Evolutionary conservation across 306 rosid species (phyloP).

Genomic region (Fragaria iinumae): DNA sequence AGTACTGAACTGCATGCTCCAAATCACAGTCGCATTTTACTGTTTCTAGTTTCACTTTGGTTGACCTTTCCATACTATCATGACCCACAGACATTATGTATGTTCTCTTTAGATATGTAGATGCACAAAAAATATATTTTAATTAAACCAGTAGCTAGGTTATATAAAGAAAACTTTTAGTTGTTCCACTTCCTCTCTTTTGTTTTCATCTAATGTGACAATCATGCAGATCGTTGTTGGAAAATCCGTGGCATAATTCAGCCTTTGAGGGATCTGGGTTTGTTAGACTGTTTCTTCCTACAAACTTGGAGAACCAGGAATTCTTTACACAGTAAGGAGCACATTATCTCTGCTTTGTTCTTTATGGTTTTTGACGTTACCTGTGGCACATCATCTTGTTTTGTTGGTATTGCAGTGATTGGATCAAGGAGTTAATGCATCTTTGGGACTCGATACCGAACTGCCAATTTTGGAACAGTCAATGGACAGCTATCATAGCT

Average conservation of each 20-base stretch:
- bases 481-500: conserved; percentile 93
- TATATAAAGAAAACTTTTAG: background rate
- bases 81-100: background rate
- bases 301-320: conserved; percentile 73
- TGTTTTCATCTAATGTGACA: conserved; percentile 29
- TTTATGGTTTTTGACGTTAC: conserved; percentile 27
- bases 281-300: conserved; percentile 93
- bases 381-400: conserved; percentile 27
- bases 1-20: conserved; percentile 13
- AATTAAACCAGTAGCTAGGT: background rate
- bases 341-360: conserved; percentile 21
- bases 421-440: conserved; percentile 66
- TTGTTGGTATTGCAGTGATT: conserved; percentile 55
- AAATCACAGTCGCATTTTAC: conserved; percentile 17
- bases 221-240: conserved; percentile 74
- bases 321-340: conserved; percentile 82
- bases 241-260: conserved; percentile 99
- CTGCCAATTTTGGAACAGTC: conserved; percentile 98
- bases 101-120: background rate
- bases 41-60: background rate
- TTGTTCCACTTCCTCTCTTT: conserved; percentile 12
- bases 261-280: conserved; percentile 98
- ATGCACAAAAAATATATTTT: background rate
- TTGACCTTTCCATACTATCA: conserved; percentile 5
- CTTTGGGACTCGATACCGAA: conserved; percentile 94